Evolutionary conservation across 345 rosid genomes (phyloP).

Genomic region (Sisymbrium altissimum): DNA sequence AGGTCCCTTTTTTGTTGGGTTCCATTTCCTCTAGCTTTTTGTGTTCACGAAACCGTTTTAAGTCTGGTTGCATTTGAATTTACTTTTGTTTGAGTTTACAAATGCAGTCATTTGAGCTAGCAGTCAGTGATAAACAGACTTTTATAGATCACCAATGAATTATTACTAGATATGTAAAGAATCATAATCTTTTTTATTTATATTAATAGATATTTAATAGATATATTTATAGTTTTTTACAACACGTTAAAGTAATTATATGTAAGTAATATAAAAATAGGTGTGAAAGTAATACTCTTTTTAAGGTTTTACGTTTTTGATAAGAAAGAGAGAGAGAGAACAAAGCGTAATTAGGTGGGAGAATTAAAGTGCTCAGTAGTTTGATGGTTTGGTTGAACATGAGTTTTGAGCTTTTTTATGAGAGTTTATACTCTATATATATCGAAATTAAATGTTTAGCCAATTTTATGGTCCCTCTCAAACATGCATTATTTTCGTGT

Average conservation of each 20-base stretch:
- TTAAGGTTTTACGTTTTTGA: conserved; percentile 8
- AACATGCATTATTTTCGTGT: neutral
- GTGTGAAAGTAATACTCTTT: neutral
- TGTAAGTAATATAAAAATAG: neutral
- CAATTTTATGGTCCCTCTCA: conserved; percentile 23
- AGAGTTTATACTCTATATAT: neutral
- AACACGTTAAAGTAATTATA: neutral
- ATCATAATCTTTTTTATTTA: neutral
- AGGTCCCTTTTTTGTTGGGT: too few relatives aligned
- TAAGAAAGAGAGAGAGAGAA: neutral
- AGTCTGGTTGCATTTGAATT: neutral
- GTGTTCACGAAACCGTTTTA: neutral
- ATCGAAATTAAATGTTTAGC: neutral
- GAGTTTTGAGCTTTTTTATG: conserved; percentile 15
- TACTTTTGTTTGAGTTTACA: neutral
- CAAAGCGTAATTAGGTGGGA: conserved; percentile 14
- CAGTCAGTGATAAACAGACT: neutral
- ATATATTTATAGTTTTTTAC: neutral
- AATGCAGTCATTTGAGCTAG: conserved; percentile 1
- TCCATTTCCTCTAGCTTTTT: neutral
- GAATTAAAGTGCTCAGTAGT: conserved; percentile 17
- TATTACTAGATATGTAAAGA: neutral
- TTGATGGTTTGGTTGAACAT: conserved; percentile 34
- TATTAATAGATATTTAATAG: neutral
- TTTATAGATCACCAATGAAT: neutral